phyloP scores from a whole-genome alignment of 495 filamentous ascomycete genomes.

The Bryoglossum gracile region DNA sequence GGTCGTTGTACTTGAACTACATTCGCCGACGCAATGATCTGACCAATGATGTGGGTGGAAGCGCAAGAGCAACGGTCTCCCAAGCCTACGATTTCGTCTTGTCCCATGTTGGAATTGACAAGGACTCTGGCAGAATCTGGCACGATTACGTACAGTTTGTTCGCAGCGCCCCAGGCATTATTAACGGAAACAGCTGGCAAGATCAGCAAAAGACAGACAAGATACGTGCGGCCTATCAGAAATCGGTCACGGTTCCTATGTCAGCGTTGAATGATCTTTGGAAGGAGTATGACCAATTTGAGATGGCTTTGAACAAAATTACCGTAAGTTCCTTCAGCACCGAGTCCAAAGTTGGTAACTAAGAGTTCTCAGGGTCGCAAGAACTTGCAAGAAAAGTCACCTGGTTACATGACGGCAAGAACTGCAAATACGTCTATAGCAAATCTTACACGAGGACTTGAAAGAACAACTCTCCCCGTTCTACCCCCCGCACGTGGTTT shows the following conservation, averaged over 20 bases:
- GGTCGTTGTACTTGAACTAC: constrained; percentile 92
- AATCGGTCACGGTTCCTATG: constrained; percentile 76
- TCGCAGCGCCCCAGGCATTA: constrained; percentile 70
- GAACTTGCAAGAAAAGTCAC: constrained; percentile 82
- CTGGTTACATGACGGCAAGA: constrained; percentile 89
- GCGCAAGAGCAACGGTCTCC: constrained; percentile 65
- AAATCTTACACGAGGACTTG: constrained; percentile 72
- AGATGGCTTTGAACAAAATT: constrained; percentile 84
- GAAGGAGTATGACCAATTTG: constrained; percentile 97
- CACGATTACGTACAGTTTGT: constrained; percentile 88
- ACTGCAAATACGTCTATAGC: constrained; percentile 75
- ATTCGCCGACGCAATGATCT: constrained; percentile 85
- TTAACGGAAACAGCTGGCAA: constrained; percentile 85
- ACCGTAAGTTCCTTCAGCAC: constrained; percentile 19
- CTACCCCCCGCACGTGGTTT: constrained; percentile 80
- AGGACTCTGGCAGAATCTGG: constrained; percentile 87
- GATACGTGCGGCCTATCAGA: constrained; percentile 84
- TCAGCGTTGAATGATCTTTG: constrained; percentile 72
- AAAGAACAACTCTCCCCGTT: constrained; percentile 67
- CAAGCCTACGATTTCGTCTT: constrained; percentile 88
- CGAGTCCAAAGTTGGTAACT: constrained; percentile 24
- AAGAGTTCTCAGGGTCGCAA: constrained; percentile 67
- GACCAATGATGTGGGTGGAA: constrained; percentile 66
- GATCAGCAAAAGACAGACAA: constrained; percentile 96
- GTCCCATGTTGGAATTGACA: constrained; percentile 83